Base-by-base conservation (phyloP, 345 rosid genomes). In the Acer yangbiense region DNA sequence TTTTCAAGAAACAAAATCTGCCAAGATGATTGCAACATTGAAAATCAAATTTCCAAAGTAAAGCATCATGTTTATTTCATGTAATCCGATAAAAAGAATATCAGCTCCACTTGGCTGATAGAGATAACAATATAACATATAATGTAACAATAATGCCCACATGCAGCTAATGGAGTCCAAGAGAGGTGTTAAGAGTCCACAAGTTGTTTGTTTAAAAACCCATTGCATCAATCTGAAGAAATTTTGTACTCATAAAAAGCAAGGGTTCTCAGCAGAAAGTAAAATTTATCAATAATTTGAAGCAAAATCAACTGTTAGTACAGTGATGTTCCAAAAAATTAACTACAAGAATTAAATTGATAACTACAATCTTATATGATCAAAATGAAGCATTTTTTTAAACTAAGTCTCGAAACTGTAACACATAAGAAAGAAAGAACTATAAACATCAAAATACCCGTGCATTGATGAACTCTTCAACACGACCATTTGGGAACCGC, bases 381-480 rank as follows among this genome's bases (percentile, higher is more conserved):
- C 52, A 67, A 44, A 9, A 12, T 20, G 18, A 46, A 44, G 71
- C 32, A 27, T 46, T 46, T 46, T 8, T 9, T 21, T 58, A 20
- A 39, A 72, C 75, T 12, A 58, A 72, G 18, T 72, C 65, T 29
- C 13, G 13, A 29, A 35, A 60, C 43, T 21, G 21, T 7, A 41
- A 25, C 3, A 57, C 25, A 74, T 9, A 54, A 43, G 41, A 29
- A 39, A 32, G 8, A 39, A 17, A 64, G 65, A 29, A 65, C 9
- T 39, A 35, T 60, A 55, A 48, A 55, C 71, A 72, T 68, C 58
- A 27, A 61, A 65, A 9, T 89, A 96, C 99, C 91, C 97, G 85
- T 18, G 99, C 98, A 79, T 83, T 83, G 65, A 96, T 90, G 82
- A 91, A 96, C 86, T 94, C 98, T 82, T 96, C 99, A 64, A 96